phyloP scores from a whole-genome alignment of 148 eudicot species.

The Fallopia convolvulus region DNA sequence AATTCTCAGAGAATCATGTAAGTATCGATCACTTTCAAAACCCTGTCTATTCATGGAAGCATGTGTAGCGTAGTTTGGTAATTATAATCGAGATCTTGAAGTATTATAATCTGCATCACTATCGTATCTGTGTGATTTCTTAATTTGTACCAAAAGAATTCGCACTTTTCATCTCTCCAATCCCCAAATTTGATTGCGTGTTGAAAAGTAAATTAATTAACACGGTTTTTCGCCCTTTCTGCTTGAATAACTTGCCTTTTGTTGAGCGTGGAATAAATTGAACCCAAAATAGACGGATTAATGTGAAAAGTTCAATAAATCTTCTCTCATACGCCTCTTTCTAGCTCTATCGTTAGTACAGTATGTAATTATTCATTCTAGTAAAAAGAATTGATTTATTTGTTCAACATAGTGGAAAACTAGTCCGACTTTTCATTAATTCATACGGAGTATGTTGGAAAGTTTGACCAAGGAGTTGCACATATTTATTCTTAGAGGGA shows the following conservation, averaged over 20 bases:
- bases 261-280: neutral
- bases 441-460: neutral
- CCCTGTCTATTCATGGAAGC: neutral
- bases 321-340: neutral
- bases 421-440: neutral
- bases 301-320: neutral
- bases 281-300: neutral
- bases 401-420: neutral
- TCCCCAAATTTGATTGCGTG: slow-evolving; percentile 11
- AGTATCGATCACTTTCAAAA: slow-evolving; percentile 11
- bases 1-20: slow-evolving; percentile 53
- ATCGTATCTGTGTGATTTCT: neutral
- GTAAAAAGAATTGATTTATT: neutral
- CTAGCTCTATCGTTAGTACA: neutral
- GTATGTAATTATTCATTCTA: neutral
- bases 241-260: neutral
- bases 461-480: neutral
- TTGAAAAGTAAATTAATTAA: neutral
- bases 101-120: neutral
- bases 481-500: neutral
- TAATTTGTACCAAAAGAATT: neutral
- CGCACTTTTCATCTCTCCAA: neutral
- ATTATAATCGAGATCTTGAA: too few relatives aligned
- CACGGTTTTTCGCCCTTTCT: neutral
- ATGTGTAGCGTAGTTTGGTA: neutral